Evolutionary conservation across 257 asterid genomes (phyloP).

Genomic region (Solanum bulbocastanum): DNA sequence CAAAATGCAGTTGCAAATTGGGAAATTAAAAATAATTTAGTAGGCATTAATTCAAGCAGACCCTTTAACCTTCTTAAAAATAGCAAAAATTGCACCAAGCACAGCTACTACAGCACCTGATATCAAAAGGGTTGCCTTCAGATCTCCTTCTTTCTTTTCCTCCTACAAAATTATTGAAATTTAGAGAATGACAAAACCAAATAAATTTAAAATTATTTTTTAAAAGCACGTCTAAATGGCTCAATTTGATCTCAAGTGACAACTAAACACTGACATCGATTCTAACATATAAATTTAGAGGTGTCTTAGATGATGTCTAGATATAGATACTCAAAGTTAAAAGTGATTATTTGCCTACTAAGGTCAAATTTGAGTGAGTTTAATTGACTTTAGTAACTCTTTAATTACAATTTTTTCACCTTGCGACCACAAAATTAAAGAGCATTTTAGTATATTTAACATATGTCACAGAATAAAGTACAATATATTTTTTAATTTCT

Average conservation of each 20-base stretch:
- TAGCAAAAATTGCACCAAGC: conserved; percentile 40
- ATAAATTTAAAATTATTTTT: neutral
- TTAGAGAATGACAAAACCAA: neutral
- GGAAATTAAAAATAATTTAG: neutral
- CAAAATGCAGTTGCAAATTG: neutral
- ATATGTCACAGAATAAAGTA: neutral
- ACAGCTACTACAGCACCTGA: conserved; percentile 45
- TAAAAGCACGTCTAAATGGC: neutral
- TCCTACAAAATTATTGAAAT: neutral
- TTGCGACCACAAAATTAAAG: neutral
- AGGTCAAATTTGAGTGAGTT: neutral
- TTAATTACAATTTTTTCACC: neutral
- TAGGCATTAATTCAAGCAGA: neutral
- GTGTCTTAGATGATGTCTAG: neutral
- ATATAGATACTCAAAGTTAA: neutral
- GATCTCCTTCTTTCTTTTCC: conserved; percentile 6
- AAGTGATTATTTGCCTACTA: neutral
- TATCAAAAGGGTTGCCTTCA: conserved; percentile 27
- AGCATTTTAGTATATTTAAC: too few relatives aligned
- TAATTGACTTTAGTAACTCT: neutral
- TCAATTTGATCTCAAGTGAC: too few relatives aligned
- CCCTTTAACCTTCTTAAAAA: conserved; percentile 30
- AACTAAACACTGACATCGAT: neutral
- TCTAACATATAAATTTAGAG: neutral
- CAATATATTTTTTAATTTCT: too few relatives aligned